phyloP scores from a whole-genome alignment of 345 rosid genomes.

The Gossypium bickii region DNA sequence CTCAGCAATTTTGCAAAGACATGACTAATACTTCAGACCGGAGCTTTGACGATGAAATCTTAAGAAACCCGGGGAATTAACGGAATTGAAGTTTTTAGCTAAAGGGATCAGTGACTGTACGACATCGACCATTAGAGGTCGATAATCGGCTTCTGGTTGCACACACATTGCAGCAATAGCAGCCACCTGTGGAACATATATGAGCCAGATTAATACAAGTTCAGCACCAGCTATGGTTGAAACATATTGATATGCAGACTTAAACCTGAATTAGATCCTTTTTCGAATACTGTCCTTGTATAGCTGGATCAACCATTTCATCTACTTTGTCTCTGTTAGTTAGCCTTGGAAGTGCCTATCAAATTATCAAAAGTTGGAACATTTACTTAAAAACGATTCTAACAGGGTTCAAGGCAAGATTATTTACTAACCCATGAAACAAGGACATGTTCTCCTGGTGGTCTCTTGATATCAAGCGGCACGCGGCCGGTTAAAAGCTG shows the following conservation, averaged over 20 bases:
- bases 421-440: conserved; percentile 66
- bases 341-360: conserved; percentile 84
- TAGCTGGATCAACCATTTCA: conserved; percentile 80
- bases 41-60: conserved; percentile 33
- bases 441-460: conserved; percentile 78
- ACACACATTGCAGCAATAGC: conserved; percentile 94
- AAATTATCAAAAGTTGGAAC: conserved; percentile 3
- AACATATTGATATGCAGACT: not conserved
- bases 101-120: conserved; percentile 85
- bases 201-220: not conserved
- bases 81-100: conserved; percentile 44
- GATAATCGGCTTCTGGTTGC: conserved; percentile 82
- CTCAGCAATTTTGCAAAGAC: not conserved
- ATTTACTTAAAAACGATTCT: not conserved
- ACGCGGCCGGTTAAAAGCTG: conserved; percentile 81
- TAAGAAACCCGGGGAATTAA: conserved; percentile 35
- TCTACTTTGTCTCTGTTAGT: conserved; percentile 58
- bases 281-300: conserved; percentile 59
- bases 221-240: not conserved
- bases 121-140: conserved; percentile 94
- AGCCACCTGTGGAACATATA: conserved; percentile 50
- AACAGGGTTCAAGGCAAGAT: not conserved
- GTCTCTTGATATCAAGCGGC: conserved; percentile 64
- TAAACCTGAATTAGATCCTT: conserved; percentile 79
- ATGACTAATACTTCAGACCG: conserved; percentile 26